phyloP scores from a whole-genome alignment of 2,329 filamentous ascomycete species.

The Hypoxylon sp. region DNA sequence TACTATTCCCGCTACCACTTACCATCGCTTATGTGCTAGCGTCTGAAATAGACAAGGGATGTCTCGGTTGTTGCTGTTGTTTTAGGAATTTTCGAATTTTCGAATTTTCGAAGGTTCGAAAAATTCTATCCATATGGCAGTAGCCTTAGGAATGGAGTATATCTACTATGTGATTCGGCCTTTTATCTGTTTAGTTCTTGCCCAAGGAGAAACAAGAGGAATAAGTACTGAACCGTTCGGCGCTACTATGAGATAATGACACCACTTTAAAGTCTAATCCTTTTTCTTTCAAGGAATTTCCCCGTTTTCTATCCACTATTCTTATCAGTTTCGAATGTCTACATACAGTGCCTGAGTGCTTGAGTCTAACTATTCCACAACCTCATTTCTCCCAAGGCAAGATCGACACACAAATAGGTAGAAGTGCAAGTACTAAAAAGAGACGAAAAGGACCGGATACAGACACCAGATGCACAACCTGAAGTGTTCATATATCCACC shows the following conservation, averaged over 20 bases:
- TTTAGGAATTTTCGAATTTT: slow-evolving; percentile 11
- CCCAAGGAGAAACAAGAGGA: slow-evolving; percentile 7
- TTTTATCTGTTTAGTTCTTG: slow-evolving; percentile 11
- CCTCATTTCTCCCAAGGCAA: too few species aligned
- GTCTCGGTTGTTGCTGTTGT: slow-evolving; percentile 12
- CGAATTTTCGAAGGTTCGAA: slow-evolving; percentile 11
- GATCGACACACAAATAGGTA: too few species aligned
- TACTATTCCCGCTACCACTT: background rate
- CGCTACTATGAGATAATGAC: slow-evolving; percentile 20
- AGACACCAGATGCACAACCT: too few species aligned
- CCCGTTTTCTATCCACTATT: slow-evolving; percentile 4
- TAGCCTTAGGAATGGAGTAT: too few species aligned
- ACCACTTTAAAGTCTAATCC: slow-evolving; percentile 19
- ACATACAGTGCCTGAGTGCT: too few species aligned
- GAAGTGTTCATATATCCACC: too few species aligned
- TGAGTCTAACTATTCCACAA: too few species aligned
- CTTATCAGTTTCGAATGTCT: slow-evolving; percentile 3
- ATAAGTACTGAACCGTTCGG: slow-evolving; percentile 16
- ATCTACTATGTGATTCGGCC: too few species aligned
- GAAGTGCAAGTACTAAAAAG: too few species aligned
- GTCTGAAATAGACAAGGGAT: slow-evolving; percentile 6
- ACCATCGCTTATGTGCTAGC: slow-evolving; percentile 7
- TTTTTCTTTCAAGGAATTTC: slow-evolving; percentile 14
- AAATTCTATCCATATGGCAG: too few species aligned
- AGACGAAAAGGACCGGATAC: too few species aligned